Evolutionary conservation across 352 stramenopile species (phyloP).

Genomic region (Globisporangium yorkense): DNA sequence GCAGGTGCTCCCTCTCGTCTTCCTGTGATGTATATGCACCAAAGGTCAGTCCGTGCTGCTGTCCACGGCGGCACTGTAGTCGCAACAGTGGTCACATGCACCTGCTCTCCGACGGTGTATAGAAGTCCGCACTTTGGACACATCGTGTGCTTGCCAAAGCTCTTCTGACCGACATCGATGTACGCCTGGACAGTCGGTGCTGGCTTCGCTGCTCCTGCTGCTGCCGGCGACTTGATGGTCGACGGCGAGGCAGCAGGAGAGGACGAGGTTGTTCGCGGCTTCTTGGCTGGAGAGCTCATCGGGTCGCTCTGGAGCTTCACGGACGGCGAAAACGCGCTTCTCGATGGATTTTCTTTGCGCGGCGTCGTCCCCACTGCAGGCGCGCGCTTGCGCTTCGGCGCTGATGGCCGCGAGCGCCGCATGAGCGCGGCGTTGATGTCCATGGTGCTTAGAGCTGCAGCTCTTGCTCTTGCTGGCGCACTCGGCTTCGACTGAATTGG

Average conservation of each 20-base stretch:
- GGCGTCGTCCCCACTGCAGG: not conserved
- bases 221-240: slow-evolving; percentile 2
- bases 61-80: not conserved
- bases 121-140: slow-evolving; percentile 58
- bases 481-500: too few relatives aligned
- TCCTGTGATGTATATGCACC: slow-evolving; percentile 20
- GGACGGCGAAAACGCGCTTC: not conserved
- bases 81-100: not conserved
- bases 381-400: slow-evolving; percentile 27
- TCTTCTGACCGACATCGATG: slow-evolving; percentile 69
- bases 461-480: too few relatives aligned
- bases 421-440: slow-evolving; percentile 45
- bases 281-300: slow-evolving; percentile 6
- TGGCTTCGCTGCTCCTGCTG: slow-evolving; percentile 2
- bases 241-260: not conserved
- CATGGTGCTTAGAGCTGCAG: slow-evolving; percentile 20
- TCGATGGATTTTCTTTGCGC: slow-evolving; percentile 8
- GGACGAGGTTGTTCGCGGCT: not conserved
- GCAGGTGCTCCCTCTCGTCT: slow-evolving; percentile 63
- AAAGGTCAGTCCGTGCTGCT: not conserved
- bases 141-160: slow-evolving; percentile 54
- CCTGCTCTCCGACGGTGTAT: slow-evolving; percentile 65
- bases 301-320: slow-evolving; percentile 1
- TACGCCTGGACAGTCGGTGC: slow-evolving; percentile 44
- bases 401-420: slow-evolving; percentile 25